Evolutionary conservation across 139 green algal species (phyloP), one percentile per base, ranked within the genome.

Genomic region (Chlamydomonas incerta): DNA sequence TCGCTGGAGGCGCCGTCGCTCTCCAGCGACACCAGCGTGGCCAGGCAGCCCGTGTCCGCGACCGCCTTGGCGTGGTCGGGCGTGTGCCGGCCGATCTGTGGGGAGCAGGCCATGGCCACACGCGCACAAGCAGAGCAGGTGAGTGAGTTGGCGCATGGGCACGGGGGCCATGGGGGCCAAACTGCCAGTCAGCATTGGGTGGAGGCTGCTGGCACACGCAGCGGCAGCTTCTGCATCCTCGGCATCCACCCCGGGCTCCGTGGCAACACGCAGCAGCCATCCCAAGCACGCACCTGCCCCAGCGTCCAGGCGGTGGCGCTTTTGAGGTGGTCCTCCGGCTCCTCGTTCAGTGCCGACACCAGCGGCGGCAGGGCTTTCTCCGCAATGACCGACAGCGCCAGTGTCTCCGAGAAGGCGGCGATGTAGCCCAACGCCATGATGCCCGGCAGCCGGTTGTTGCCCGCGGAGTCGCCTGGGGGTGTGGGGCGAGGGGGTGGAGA

Each of bases 361-460:
- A 97, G 89, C 23, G 95, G 94, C 47, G 90, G 85, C 81, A 98
- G 87, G 62, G 88, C 90, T 81, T 96, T 96, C 92, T 96, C 93
- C 46, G 94, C 94, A 80, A 98, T 94, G 33, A 97, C 95, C 13
- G 79, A 91, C 68, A 97, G 88, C n/a, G 93, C 94, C 21, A 98
- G 91, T 31, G 95, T 97, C 87, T 98, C 95, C 55, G 90, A 95
- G 90, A 97, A 98, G 24, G 95, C 95, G 5, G 93, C 93, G 75
- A 92, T 96, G 92, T 97, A 98, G 33, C 95, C 95, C 26, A 98
- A 87, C 3, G 95, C 95, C 95, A 98, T 98, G 82, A 98, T 93
- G 50, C 92, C 94, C 0, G 95, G 95, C 80, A 98, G 88, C 28
- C 91, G 80, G 80, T 93, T 94, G 87, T 94, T 94, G 68, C 91